Evolutionary conservation across 305 asterid species (phyloP).

Genomic region (Fraxinus latifolia): DNA sequence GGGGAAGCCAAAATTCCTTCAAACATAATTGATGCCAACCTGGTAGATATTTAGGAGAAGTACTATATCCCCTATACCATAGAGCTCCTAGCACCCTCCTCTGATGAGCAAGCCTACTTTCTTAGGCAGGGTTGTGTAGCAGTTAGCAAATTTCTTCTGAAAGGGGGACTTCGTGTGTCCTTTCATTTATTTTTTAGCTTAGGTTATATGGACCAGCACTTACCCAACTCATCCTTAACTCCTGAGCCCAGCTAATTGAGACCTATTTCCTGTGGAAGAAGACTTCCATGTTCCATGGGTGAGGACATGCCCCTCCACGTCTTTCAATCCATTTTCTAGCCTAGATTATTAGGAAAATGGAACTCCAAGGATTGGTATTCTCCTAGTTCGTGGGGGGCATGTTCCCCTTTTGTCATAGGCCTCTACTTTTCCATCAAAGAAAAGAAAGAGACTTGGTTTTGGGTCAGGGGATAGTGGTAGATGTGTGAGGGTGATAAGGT

Average conservation of each 20-base stretch:
- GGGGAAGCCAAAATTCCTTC: background rate
- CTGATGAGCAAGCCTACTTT: background rate
- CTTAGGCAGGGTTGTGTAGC: background rate
- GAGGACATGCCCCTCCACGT: background rate
- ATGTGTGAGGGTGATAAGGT: background rate
- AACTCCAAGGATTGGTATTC: background rate
- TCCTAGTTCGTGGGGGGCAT: background rate
- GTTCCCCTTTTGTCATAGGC: background rate
- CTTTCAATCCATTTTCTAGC: background rate
- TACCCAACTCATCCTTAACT: background rate
- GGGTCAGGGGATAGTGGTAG: background rate
- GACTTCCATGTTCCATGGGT: background rate
- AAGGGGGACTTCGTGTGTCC: background rate
- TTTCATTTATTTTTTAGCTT: background rate
- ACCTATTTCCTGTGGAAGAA: background rate
- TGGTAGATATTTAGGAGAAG: background rate
- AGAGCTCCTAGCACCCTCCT: background rate
- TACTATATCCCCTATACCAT: background rate
- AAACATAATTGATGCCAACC: background rate
- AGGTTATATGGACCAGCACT: too few relatives aligned
- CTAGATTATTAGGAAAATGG: background rate
- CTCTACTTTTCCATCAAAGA: background rate
- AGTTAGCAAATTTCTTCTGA: background rate
- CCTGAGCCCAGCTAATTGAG: background rate
- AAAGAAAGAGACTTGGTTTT: background rate